A percentile compares a stretch with the other conserved stretches of the same genome.
These are phyloP conservation scores for Eucalyptus pauciflora DNA, from an alignment of 345 rosid species.

Conservation along the genomic window DNA sequence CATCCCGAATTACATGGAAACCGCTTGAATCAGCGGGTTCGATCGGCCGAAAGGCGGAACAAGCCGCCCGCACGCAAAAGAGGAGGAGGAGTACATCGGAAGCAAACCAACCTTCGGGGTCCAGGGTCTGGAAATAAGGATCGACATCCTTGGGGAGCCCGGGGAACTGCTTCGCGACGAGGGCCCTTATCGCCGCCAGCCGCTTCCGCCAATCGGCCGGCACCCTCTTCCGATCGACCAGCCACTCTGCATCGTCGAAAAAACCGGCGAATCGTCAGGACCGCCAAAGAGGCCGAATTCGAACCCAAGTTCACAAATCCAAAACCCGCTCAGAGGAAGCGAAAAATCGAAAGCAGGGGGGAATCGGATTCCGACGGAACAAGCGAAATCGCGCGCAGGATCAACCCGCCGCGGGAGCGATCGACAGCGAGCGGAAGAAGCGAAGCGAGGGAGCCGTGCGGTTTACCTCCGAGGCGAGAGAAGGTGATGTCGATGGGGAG, in stretches of 20 bases:
- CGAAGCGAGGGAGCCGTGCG: not conserved
- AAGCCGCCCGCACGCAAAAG: not conserved
- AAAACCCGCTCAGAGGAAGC: not conserved
- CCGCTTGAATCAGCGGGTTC: not conserved
- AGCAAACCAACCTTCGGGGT: constrained; percentile 46
- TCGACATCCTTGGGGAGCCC: constrained; percentile 68
- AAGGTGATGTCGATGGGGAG: constrained; percentile 93
- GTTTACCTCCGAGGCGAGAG: constrained; percentile 85
- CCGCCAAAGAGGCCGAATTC: not conserved
- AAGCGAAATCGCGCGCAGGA: not conserved
- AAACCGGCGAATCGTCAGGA: not conserved
- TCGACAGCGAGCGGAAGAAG: too few species aligned
- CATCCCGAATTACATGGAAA: not conserved
- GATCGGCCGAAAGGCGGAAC: accelerated
- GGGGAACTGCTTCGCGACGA: constrained; percentile 60
- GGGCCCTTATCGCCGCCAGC: constrained; percentile 55
- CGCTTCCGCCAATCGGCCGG: constrained; percentile 92
- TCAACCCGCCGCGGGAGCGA: too few species aligned
- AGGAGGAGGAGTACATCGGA: not conserved
- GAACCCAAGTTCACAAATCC: not conserved
- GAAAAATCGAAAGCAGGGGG: not conserved
- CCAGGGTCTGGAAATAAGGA: constrained; percentile 73
- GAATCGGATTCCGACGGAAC: not conserved
- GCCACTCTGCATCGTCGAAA: constrained; percentile 48
- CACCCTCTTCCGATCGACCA: constrained; percentile 91